phyloP scores from a whole-genome alignment of 2,329 filamentous ascomycete genomes.

The Stagonosporopsis chrysanthemi region DNA sequence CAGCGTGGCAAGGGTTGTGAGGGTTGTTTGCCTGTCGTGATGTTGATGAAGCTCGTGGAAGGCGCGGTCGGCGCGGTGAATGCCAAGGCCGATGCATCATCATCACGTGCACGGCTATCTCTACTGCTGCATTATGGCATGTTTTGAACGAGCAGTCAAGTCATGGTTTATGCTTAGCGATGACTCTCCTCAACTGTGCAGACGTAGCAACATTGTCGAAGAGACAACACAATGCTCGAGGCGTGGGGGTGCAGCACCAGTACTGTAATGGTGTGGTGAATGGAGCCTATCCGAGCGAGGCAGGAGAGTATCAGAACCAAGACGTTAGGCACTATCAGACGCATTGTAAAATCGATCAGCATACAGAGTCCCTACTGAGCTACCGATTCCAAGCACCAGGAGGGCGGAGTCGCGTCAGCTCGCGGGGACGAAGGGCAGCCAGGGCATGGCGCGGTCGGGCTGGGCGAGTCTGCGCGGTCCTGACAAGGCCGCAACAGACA shows the following conservation, averaged over 20 bases:
- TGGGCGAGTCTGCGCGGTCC: slow-evolving; percentile 31
- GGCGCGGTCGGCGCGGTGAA: slow-evolving; percentile 28
- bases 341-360: background rate
- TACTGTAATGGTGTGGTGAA: background rate
- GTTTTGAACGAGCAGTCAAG: background rate
- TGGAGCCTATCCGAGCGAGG: background rate
- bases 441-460: slow-evolving; percentile 25
- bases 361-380: background rate
- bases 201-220: background rate
- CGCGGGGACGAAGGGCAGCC: slow-evolving; percentile 1
- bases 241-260: background rate
- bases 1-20: slow-evolving; percentile 10
- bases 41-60: slow-evolving; percentile 39
- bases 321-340: background rate
- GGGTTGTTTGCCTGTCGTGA: slow-evolving; percentile 28
- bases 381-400: background rate
- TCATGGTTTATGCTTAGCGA: no score
- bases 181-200: background rate
- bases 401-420: slow-evolving; percentile 11
- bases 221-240: background rate
- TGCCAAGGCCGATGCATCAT: slow-evolving; percentile 31
- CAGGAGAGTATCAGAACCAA: background rate
- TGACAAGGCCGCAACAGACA: slow-evolving; percentile 28
- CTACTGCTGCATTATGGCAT: background rate
- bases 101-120: slow-evolving; percentile 4